Percentiles rank a stretch among this genome's conserved stretches.
These are phyloP conservation scores for Talaromyces pinophilus DNA, from an alignment of 2,329 filamentous ascomycete genomes.

Conservation along the genomic window DNA sequence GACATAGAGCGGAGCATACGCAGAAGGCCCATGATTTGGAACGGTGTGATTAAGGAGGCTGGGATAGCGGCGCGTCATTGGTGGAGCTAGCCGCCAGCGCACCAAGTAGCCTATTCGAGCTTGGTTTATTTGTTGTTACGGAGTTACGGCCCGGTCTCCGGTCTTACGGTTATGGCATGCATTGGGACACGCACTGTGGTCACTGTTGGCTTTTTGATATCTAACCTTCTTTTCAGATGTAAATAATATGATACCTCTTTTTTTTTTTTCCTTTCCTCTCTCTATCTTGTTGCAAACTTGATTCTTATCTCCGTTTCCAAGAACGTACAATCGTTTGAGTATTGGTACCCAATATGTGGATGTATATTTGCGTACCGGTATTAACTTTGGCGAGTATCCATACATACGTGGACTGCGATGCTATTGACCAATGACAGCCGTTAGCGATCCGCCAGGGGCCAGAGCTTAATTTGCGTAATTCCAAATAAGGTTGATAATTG, in stretches of 20 bases:
- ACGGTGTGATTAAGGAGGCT: constrained; percentile 2
- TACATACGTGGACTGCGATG: not conserved
- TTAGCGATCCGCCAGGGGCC: not conserved
- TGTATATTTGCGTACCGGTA: not conserved
- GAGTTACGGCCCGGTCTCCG: not conserved
- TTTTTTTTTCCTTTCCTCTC: not conserved
- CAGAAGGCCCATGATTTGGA: not conserved
- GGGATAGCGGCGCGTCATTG: constrained; percentile 4
- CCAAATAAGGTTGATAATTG: constrained; percentile 3
- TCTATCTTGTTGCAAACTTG: not conserved
- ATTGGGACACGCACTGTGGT: not conserved
- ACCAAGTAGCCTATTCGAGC: not conserved
- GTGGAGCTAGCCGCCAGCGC: constrained; percentile 13
- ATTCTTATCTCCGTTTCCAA: not conserved
- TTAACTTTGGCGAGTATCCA: not conserved
- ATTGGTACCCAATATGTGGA: not conserved
- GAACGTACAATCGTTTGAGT: not conserved
- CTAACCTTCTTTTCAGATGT: not conserved
- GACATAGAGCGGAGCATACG: not conserved
- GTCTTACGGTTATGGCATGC: not conserved
- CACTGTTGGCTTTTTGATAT: constrained; percentile 8
- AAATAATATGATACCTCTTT: not conserved
- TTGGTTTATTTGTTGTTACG: constrained; percentile 8
- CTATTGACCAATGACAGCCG: not conserved
- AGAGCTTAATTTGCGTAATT: not conserved